Conservation (phyloP, 345 rosid species). For the Pelargonium nanum region DNA sequence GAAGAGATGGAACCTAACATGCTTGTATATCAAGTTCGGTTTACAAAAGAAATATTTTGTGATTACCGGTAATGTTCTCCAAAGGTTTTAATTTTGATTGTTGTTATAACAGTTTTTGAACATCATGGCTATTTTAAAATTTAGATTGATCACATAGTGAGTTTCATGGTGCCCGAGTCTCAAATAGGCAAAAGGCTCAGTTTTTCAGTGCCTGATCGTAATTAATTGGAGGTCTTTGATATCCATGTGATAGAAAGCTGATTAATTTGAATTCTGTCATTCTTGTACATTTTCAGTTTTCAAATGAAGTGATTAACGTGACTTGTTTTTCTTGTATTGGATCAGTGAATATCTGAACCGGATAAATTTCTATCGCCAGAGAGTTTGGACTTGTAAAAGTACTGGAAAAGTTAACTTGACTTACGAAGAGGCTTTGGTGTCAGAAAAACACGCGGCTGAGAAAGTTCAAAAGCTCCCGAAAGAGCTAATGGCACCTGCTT, state of each 20-base stretch:
- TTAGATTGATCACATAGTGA: not conserved
- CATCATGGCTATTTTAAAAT: not conserved
- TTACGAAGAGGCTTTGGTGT: slow-evolving; percentile 91
- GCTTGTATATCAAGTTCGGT: slow-evolving; percentile 78
- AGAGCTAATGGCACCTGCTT: slow-evolving; percentile 60
- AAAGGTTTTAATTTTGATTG: slow-evolving; percentile 6
- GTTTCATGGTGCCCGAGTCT: not conserved
- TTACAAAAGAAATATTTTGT: slow-evolving; percentile 81
- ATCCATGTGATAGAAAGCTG: not conserved
- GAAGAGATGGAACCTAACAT: slow-evolving; percentile 59
- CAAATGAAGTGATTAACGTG: not conserved
- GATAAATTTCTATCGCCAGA: slow-evolving; percentile 65
- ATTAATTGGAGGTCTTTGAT: not conserved
- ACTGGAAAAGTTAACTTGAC: slow-evolving; percentile 82
- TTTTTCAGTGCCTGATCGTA: not conserved
- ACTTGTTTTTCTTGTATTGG: slow-evolving; percentile 30
- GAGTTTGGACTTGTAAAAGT: slow-evolving; percentile 76
- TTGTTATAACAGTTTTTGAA: not conserved
- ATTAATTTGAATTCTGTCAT: not conserved
- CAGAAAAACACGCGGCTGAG: slow-evolving; percentile 57
- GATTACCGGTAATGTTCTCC: slow-evolving; percentile 73
- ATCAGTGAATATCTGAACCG: slow-evolving; percentile 63
- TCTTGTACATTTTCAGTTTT: not conserved
- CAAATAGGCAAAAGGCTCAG: not conserved
- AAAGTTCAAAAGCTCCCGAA: slow-evolving; percentile 70